Evolutionary conservation across 129 eudicot genomes (phyloP).

Genomic region (Lonicera japonica): DNA sequence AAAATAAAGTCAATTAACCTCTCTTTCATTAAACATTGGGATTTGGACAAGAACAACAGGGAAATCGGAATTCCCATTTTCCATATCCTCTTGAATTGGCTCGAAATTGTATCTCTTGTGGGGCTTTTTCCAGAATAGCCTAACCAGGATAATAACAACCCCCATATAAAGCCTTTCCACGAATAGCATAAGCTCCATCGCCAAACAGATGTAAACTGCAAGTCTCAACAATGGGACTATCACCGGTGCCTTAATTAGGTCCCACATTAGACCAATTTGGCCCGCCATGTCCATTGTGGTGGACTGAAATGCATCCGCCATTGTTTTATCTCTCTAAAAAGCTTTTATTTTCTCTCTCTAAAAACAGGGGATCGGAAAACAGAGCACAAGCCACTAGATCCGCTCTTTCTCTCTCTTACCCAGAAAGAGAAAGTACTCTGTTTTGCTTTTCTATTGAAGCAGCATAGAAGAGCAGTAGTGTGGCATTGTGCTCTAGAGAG

Average conservation of each 20-base stretch:
- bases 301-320: slow-evolving; percentile 65
- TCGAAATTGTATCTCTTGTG: slow-evolving; percentile 65
- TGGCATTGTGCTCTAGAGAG: slow-evolving; percentile 23
- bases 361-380: neutral
- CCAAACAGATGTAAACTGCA: slow-evolving; percentile 51
- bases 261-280: slow-evolving; percentile 55
- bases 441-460: neutral
- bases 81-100: slow-evolving; percentile 53
- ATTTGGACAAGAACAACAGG: slow-evolving; percentile 77
- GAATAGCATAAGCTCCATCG: slow-evolving; percentile 62
- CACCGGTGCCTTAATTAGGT: slow-evolving; percentile 42
- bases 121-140: slow-evolving; percentile 72
- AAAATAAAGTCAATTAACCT: slow-evolving; percentile 31
- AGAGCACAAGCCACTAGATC: slow-evolving; percentile 10
- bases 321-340: slow-evolving; percentile 14
- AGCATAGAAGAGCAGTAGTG: slow-evolving; percentile 24
- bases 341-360: too few species aligned
- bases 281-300: slow-evolving; percentile 49
- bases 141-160: slow-evolving; percentile 50
- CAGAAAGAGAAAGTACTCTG: slow-evolving; percentile 11
- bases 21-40: slow-evolving; percentile 86
- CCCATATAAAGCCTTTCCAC: slow-evolving; percentile 83
- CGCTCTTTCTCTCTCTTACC: neutral
- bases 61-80: slow-evolving; percentile 42
- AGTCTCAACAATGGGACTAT: slow-evolving; percentile 66